Base-by-base conservation (phyloP, 768 basidiomycete genomes). In the Saitozyma podzolica region DNA sequence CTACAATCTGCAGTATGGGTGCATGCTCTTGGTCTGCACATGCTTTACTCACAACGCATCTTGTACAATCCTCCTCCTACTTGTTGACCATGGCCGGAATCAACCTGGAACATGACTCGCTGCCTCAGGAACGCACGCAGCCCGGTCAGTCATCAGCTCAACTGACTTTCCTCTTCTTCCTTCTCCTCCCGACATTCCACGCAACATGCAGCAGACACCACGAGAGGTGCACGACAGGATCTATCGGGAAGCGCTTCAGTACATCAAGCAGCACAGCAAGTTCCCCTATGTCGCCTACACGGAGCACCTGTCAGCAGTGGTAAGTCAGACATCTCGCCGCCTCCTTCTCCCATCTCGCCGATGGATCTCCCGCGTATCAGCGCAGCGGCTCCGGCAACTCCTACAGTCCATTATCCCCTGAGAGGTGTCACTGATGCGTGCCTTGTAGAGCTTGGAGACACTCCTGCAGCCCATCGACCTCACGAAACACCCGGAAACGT, bases 261-360 rank as follows among this genome's bases (percentile, higher is more conserved):
- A 56, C 19, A 7, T 40, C 48, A 20, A 6, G 42, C 7, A 39
- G 48, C 9, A 56, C 17, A 48, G 48, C 9, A 11, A 47, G 6
- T 61, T 50, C 40, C 60, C 60, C 19, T 52, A 55, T 17, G 47
- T 61, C 48, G 53, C 53, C n/a, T 61, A 61, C 29, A 61, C 60
- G 41, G 60, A 61, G 47, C 60, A 61, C 50, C 60, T 54, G 14
- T 37, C 53, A 4, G 48, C 54, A 17, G 8, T 54, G 6, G 60
- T 61, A n/a, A 61, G 60, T 59, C 10, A 45, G 17, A 20, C 16
- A 11, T n/a, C 59, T 13, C 40, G 40, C 3, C 13, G 9, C n/a
- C 50, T 41, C 37, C 16, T 29, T 17, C 40, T 19, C n/a, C 16
- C 13, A 8, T 39, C 9, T 40, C 48, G 39, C 47, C 17, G 16